These are phyloP conservation scores for Canariomyces notabilis DNA, from an alignment of 2,329 filamentous ascomycete species.

Conservation along the genomic window DNA sequence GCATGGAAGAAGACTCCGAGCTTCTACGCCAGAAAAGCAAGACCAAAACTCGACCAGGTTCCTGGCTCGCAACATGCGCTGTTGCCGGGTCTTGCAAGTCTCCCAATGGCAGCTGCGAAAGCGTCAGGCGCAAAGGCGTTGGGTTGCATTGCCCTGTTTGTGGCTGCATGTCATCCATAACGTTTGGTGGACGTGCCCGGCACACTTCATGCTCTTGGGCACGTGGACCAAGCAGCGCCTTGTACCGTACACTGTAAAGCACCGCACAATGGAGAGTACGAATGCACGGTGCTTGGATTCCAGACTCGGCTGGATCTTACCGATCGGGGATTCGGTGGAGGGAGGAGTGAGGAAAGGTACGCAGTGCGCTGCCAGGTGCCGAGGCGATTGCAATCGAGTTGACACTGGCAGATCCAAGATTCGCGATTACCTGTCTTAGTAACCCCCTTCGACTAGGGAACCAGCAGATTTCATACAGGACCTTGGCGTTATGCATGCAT, in stretches of 20 bases:
- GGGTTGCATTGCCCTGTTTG: slow-evolving; percentile 9
- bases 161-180: slow-evolving; percentile 11
- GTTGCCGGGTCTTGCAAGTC: neutral
- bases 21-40: no score
- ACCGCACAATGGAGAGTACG: no score
- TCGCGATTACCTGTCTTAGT: no score
- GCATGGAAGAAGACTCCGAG: neutral
- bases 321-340: neutral
- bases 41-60: neutral
- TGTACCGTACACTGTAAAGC: no score
- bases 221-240: slow-evolving; percentile 7
- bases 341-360: neutral
- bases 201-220: slow-evolving; percentile 2
- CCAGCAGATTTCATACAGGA: no score
- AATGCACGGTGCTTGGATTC: no score
- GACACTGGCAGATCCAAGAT: no score
- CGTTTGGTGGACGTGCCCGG: neutral
- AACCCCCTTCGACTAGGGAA: no score
- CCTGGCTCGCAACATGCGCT: neutral
- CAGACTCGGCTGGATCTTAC: neutral
- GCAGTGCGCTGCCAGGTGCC: neutral
- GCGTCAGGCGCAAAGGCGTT: slow-evolving; percentile 3
- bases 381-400: no score
- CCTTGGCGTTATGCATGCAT: no score
- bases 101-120: neutral